Conservation (phyloP, 2,329 filamentous ascomycete genomes). For the Neophaeococcomyces mojaviensis region DNA sequence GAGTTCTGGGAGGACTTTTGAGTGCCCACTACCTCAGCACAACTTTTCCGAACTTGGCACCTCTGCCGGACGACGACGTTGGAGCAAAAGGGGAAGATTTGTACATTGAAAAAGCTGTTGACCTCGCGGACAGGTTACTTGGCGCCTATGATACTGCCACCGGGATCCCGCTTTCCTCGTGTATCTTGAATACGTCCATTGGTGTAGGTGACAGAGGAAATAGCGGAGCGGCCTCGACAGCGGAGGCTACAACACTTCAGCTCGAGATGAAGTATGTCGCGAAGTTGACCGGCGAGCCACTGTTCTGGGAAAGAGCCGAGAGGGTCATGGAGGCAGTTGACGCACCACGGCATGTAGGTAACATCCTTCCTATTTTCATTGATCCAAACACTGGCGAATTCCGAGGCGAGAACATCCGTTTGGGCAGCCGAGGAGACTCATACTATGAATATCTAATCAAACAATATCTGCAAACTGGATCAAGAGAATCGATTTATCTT, state of each 20-base stretch:
- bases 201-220: slow-evolving; percentile 58
- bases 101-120: slow-evolving; percentile 91
- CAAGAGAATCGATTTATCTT: slow-evolving; percentile 75
- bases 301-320: slow-evolving; percentile 89
- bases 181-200: slow-evolving; percentile 71
- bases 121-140: slow-evolving; percentile 79
- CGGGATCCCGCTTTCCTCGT: slow-evolving; percentile 81
- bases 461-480: slow-evolving; percentile 89
- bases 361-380: slow-evolving; percentile 86
- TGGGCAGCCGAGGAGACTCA: slow-evolving; percentile 90
- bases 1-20: slow-evolving; percentile 88
- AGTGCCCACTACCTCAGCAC: slow-evolving; percentile 93
- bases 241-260: slow-evolving; percentile 85
- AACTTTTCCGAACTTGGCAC: slow-evolving; percentile 69
- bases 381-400: slow-evolving; percentile 73
- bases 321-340: slow-evolving; percentile 89
- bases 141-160: slow-evolving; percentile 81
- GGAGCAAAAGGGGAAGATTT: slow-evolving; percentile 75
- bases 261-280: slow-evolving; percentile 96
- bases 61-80: slow-evolving; percentile 62
- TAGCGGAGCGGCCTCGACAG: slow-evolving; percentile 77
- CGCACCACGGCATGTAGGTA: slow-evolving; percentile 68
- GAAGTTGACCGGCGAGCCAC: slow-evolving; percentile 83
- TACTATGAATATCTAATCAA: slow-evolving; percentile 99
- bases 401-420: slow-evolving; percentile 73